Evolutionary conservation across 305 asterid genomes (phyloP), one percentile per base, ranked within the genome.

Genomic region (Fraxinus nigra): DNA sequence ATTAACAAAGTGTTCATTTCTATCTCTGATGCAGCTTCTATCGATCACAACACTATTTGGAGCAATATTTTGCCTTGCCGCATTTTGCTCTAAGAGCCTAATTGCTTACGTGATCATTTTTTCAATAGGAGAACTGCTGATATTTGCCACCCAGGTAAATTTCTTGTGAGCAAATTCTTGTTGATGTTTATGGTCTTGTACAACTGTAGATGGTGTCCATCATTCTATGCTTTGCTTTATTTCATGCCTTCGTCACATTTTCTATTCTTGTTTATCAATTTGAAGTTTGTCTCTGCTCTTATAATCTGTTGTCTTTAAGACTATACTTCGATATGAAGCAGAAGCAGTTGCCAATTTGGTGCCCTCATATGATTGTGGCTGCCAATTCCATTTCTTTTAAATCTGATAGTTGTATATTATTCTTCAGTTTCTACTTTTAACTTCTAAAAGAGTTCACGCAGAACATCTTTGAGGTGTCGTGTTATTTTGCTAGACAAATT

Each of bases 131-230:
- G 97, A 95, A 89, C 84, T 95, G 86, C 91, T 95, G 14, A 90
- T 92, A 70, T 95, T 95, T 86, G 97, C 98, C 78, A 91, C 98
- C 34, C 99, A 96, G 98, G 99, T 94, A 83, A 82, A 32, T 4
- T 18, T 75, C 77, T 74, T 69, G 86, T 32, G 63, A 63, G 18
- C 0, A 26, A 46, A 35, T 70, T 59, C 69, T 79, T 78, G 11
- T 75, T 43, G 26, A 26, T 75, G 28, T 80, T 51, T 67, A 13
- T 54, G 69, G 83, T 8, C 18, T 78, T 33, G 32, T 72, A 65
- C 32, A 20, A 8, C 16, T 61, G 28, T 5, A 22, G 32, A 61
- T 63, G 33, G 26, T 51, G 76, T 18, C 5, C n/a, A 16, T 51
- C 26, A 33, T 18, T 54, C 26, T 18, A 18, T 1, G 26, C 16